These are phyloP conservation scores for Emericellopsis cladophorae DNA, from an alignment of 2,329 filamentous ascomycete species.

Conservation along the genomic window DNA sequence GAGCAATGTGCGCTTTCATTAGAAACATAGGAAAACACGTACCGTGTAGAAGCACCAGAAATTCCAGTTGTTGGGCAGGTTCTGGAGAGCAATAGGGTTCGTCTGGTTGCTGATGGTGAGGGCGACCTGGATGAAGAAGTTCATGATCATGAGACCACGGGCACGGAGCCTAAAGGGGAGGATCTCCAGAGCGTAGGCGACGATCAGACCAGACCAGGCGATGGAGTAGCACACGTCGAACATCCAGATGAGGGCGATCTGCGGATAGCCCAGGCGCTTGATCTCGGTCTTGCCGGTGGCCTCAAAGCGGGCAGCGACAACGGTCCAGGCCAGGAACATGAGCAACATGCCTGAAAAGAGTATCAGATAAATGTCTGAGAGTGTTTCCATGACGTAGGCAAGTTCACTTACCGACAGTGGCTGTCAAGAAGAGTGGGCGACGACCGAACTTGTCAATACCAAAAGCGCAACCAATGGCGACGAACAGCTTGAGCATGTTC, in stretches of 20 bases:
- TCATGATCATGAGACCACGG: constrained; percentile 12
- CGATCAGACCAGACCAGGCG: constrained; percentile 12
- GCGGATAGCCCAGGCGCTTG: neutral
- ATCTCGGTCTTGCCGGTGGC: neutral
- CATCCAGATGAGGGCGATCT: constrained; percentile 38
- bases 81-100: constrained; percentile 9
- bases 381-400: neutral
- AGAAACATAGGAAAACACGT: neutral
- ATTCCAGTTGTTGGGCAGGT: constrained; percentile 5
- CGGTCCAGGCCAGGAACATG: neutral
- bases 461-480: neutral
- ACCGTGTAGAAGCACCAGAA: constrained; percentile 4
- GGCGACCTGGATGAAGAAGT: constrained; percentile 6
- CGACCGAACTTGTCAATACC: neutral
- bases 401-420: neutral
- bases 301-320: neutral
- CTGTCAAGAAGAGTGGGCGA: neutral
- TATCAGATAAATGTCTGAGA: neutral
- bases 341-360: neutral
- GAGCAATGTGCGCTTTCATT: neutral
- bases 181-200: constrained; percentile 12
- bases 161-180: constrained; percentile 12
- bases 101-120: constrained; percentile 8
- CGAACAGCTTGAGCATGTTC: neutral
- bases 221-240: constrained; percentile 18